Evolutionary conservation across 495 filamentous ascomycete species (phyloP), one percentile per base, ranked within the genome.

Genomic region (Talaromyces nanjingensis): DNA sequence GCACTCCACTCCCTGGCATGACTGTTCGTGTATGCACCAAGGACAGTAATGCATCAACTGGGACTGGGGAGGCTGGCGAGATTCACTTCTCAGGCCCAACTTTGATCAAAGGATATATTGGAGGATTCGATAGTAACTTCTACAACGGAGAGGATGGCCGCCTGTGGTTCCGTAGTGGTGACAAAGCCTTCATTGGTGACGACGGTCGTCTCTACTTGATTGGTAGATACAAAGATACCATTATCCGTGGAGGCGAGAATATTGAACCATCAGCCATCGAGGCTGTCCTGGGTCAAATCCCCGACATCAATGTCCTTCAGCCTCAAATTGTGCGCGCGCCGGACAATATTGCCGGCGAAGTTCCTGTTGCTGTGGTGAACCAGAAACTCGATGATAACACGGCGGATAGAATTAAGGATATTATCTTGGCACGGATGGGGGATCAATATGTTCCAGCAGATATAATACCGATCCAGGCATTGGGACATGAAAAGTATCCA

Each of bases 201-300:
- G 68, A 75, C 31, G 74, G 71, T 14, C 70, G 64, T 9, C 57
- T 81, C 2, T 70, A 70, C 14, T 69, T 83, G 16, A 55, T 76
- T 52, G 79, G 81, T 4, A 66, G 80, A 34, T 77, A 79, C 67
- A 83, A 82, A 63, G 81, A 82, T 60, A 66, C 77, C 37, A 80
- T 83, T 62, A 78, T 82, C 34, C 73, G 81, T 3, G 81, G 72
- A n/a, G 79, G 79, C 7, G 75, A 81, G 62, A 83, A 82, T 56
- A 73, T 83, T 22, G 60, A 71, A 1, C 77, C 77, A 1, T 63
- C 69, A 4, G 71, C 67, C 11, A 77, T 83, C 22, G 80, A 83
- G 64, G 59, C 55, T 7, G 37, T 68, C 60, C 24, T 71, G 68
- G 64, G 68, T 42, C 62, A 72, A 33, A 62, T 72, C 11, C 63